These are phyloP conservation scores for Plenodomus biglobosus DNA, from an alignment of 2,329 filamentous ascomycete species.

Conservation along the genomic window DNA sequence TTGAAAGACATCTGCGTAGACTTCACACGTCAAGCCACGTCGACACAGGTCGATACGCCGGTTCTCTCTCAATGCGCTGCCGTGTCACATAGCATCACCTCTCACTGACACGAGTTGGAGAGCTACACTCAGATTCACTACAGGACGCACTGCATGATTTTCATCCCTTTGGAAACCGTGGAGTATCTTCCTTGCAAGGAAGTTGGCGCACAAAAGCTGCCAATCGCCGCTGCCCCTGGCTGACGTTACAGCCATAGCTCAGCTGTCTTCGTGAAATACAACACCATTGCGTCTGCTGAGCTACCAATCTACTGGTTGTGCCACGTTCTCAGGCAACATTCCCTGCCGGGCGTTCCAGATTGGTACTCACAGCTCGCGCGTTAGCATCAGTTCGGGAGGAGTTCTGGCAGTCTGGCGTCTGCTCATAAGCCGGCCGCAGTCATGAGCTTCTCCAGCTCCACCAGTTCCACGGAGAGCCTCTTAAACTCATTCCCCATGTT, in stretches of 20 bases:
- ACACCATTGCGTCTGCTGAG: slow-evolving; percentile 26
- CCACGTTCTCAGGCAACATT: slow-evolving; percentile 20
- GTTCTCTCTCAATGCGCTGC: slow-evolving; percentile 17
- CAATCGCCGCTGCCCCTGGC: slow-evolving; percentile 17
- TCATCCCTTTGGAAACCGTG: slow-evolving; percentile 21
- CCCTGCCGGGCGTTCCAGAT: slow-evolving; percentile 3
- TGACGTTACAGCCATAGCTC: slow-evolving; percentile 24
- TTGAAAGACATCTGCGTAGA: not conserved
- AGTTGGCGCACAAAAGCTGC: slow-evolving; percentile 14
- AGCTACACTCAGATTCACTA: slow-evolving; percentile 22
- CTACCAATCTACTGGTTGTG: slow-evolving; percentile 23
- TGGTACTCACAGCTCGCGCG: slow-evolving; percentile 7
- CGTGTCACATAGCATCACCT: slow-evolving; percentile 25
- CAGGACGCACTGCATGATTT: slow-evolving; percentile 19
- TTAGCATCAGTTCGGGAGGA: slow-evolving; percentile 1
- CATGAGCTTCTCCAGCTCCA: slow-evolving; percentile 17
- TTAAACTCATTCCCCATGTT: slow-evolving; percentile 36
- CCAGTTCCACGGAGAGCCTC: slow-evolving; percentile 22
- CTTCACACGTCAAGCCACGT: slow-evolving; percentile 1
- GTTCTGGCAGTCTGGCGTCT: slow-evolving; percentile 6
- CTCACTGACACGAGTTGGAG: slow-evolving; percentile 19
- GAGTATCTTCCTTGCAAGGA: slow-evolving; percentile 16
- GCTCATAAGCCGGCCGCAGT: slow-evolving; percentile 16
- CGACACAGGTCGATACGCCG: slow-evolving; percentile 7
- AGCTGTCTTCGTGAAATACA: slow-evolving; percentile 20